Evolutionary conservation across 169 alveolate species (phyloP), one percentile per base, ranked within the genome.

Genomic region (Cryptosporidium muris): DNA sequence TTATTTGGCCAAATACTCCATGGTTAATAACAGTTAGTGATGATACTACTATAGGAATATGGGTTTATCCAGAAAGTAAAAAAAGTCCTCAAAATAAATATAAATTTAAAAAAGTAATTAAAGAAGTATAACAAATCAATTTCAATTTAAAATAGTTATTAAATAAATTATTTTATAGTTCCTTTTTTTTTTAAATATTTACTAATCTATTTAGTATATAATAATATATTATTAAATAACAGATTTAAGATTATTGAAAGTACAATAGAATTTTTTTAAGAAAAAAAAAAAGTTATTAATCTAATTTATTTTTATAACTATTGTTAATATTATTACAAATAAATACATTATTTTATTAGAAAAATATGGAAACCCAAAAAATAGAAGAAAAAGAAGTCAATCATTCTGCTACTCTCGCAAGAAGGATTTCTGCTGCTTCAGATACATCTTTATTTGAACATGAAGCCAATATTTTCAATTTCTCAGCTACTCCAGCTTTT

Each of bases 401-500:
- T 82, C 66, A 92, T 60, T 92, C 95, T 43, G 93, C 81, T 12
- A 92, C 92, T 51, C 95, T 89, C 25, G 90, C 81, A 62, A 90
- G 81, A 52, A 92, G 82, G 66, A 92, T 90, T 25, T 90, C 90
- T 40, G 95, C 92, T 38, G 95, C 95, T 60, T 92, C 95, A 37
- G 93, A 92, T 9, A 92, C 88, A 85, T 90, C 95, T 63, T 90
- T 90, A 66, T 92, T 93, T 42, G 81, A 88, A 89, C 91, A 51
- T 80, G 54, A 60, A 51, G 82, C 51, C 16, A 58, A 36, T 63
- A 92, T 92, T 88, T 92, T 81, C 36, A 92, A 90, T 54, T 92
- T 92, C 4, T 89, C 89, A 12, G 88, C 65, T 2, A 92, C 95
- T 42, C 95, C 95, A 38, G 94, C 90, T 6, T 91, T 93, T 63